Base-by-base conservation (phyloP, 805 yeast genomes). In the Ogataea henricii region DNA sequence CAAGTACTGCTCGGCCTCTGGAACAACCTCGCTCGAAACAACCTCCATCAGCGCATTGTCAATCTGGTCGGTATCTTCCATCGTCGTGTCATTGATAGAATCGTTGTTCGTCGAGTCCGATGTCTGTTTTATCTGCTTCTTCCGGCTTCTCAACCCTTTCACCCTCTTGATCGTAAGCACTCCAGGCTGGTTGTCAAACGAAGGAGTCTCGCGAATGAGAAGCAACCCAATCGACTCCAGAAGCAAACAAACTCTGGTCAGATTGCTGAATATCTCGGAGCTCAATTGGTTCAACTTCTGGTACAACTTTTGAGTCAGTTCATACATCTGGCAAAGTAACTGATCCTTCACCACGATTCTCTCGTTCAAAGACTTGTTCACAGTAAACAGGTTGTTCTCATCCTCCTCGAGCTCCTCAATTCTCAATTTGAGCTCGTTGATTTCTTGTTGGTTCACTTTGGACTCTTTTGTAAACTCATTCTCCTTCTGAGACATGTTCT, bases 161-260 rank as follows among this genome's bases (percentile, higher is more conserved):
- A 89, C 97, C 51, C 97, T 75, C 40, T 82, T 82, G 23, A 87
- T 79, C 43, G 74, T 75, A 36, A 74, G 70, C 8, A 65, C 70
- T 14, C 72, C 68, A 14, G 58, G 57, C 3, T 54, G 51, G 21
- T 53, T 70, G 10, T 64, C 57, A 22, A 60, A 62, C 9, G 61
- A 50, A 1, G 67, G 56, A 6, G 56, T 51, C 34, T 75, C 77
- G 42, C 73, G 73, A 2, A 78, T 72, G 40, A 87, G 73, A 30
- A 89, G 73, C 40, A 90, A 70, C 0, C 97, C 97, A 73, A 90
- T 82, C 3, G 85, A 75, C 59, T 87, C 95, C 26, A 88, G 68
- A 3, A 85, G 68, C 40, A 77, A 69, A 48, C 91, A 83, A 37
- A 75, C 73, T 3, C 69, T 77, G 4, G 73, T 59, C 48, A 83